Conservation (phyloP, 352 stramenopile genomes). For the Globisporangium emineosum region DNA sequence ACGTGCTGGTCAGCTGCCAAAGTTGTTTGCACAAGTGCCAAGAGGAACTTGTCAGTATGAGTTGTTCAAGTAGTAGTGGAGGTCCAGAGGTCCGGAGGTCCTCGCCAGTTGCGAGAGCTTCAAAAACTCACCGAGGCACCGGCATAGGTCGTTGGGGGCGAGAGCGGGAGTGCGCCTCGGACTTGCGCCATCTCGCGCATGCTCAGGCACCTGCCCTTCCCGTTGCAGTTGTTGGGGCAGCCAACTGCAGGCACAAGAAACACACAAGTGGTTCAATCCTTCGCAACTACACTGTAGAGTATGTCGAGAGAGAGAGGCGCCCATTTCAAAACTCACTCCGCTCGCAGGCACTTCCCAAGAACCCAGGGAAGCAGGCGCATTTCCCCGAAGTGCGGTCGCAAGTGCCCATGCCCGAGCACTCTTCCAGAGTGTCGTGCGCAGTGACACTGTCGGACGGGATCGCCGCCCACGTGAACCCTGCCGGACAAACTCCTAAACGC, state of each 20-base stretch:
- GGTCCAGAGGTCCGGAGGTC: no score
- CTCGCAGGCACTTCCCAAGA: slow-evolving; percentile 79
- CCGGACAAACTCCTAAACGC: slow-evolving; percentile 46
- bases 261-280: not conserved
- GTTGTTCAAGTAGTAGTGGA: no score
- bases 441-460: slow-evolving; percentile 36
- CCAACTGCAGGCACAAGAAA: slow-evolving; percentile 26
- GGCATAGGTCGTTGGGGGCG: slow-evolving; percentile 58
- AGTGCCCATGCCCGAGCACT: slow-evolving; percentile 87
- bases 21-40: no score
- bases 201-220: slow-evolving; percentile 70
- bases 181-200: slow-evolving; percentile 78
- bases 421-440: slow-evolving; percentile 43
- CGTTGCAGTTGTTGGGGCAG: slow-evolving; percentile 71
- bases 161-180: slow-evolving; percentile 65
- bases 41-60: no score
- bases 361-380: slow-evolving; percentile 84
- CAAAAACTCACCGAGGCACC: slow-evolving; percentile 18
- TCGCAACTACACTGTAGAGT: not conserved
- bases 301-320: not conserved
- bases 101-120: no score
- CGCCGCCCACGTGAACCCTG: slow-evolving; percentile 48
- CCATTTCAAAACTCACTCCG: slow-evolving; percentile 44
- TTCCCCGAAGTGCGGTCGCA: slow-evolving; percentile 72
- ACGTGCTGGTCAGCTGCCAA: slow-evolving; percentile 72